Evolutionary conservation across 2,329 filamentous ascomycete species (phyloP), one percentile per base, ranked within the genome.

Genomic region (Talaromyces islandicus): DNA sequence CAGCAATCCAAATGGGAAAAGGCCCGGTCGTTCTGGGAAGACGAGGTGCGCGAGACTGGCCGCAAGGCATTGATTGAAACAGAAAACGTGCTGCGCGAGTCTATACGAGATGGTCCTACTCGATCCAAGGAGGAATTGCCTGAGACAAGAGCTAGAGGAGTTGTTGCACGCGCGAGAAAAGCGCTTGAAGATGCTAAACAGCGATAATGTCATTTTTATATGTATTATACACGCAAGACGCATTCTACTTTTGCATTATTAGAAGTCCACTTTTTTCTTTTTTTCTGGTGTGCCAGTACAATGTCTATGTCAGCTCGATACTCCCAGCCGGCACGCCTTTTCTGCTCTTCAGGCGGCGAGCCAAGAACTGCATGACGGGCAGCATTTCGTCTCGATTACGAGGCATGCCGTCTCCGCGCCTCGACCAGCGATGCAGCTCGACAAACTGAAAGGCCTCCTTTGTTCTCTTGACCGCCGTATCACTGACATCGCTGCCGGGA

Each of bases 351-450:
- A 80, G 65, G 54, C 74, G 67, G 38, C 75, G 68, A 24, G 75
- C 77, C 66, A 80, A 83, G 71, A 87, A 97, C 69, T 88, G 85
- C 91, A 97, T 97, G 62, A 97, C 83, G 0, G 92, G 92, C 68
- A 92, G 70, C 83, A 95, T 92, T 80, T 97, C 92, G 11, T 95
- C 91, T 57, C 88, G 81, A 70, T 82, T 88, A 52, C 81, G 79
- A n/a, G 92, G 91, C 92, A 97, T 96, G 1, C 83, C 83, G 73
- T 96, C 91, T 6, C 88, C 89, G 2, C 73, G 74, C 69, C 87
- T 85, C 68, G 81, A 83, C 85, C 90, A 94, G 68, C 84, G 84
- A 59, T 86, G 86, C 64, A 87, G 80, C 71, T 85, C 81, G 24
- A 91, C 85, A 67, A 86, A 81, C 64, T 81, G 77, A 73, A 93